A percentile compares a stretch with the other conserved stretches of the same genome.
Conservation (phyloP, 345 rosid species). For the Eucalyptus pumila region DNA sequence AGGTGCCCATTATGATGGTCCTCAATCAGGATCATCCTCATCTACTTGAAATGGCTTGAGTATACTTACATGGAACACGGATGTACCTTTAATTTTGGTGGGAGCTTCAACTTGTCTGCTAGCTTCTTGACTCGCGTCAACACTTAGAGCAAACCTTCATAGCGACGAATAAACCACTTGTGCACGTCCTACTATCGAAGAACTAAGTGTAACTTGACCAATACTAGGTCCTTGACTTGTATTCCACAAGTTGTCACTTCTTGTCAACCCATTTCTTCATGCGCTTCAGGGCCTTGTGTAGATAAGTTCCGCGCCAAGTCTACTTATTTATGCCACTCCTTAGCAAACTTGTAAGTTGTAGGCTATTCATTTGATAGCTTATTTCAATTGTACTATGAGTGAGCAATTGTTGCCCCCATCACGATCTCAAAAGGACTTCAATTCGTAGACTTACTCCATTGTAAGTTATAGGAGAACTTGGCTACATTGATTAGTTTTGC, state of each 20-base stretch:
- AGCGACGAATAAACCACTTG: neutral
- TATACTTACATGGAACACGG: neutral
- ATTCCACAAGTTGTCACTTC: neutral
- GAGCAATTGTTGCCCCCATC: neutral
- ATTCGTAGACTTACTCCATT: neutral
- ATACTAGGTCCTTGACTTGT: neutral
- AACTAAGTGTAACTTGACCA: neutral
- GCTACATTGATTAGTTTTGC: neutral
- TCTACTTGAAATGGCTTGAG: neutral
- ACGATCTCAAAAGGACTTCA: neutral
- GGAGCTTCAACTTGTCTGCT: neutral
- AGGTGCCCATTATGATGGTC: neutral
- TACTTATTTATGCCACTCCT: neutral
- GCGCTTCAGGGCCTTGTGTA: neutral
- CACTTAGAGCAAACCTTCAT: neutral
- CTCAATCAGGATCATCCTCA: neutral
- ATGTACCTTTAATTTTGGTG: neutral
- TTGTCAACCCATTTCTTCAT: neutral
- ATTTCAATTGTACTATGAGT: neutral
- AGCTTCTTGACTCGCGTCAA: neutral
- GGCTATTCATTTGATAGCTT: neutral
- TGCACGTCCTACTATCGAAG: neutral
- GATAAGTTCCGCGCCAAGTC: neutral
- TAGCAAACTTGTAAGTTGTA: neutral
- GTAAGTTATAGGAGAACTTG: neutral